Conservation (phyloP, 176 grass and related monocot genomes). For the Rhynchospora tenuis region DNA sequence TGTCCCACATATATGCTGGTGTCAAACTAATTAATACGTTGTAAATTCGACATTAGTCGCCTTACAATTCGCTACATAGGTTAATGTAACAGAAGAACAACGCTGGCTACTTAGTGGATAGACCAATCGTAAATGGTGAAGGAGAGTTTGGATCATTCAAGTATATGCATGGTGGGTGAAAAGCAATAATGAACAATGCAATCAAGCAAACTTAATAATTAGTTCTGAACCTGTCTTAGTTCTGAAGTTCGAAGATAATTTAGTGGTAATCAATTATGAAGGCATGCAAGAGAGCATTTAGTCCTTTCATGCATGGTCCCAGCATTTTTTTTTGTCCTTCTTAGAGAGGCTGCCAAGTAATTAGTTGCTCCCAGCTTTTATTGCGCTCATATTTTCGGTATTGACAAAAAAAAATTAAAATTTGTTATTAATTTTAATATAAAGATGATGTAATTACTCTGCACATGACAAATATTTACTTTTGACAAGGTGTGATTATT, state of each 20-base stretch:
- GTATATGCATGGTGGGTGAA: not conserved
- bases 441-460: too few species aligned
- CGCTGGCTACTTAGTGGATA: not conserved
- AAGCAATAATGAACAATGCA: constrained; percentile 2
- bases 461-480: too few species aligned
- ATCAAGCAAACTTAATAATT: not conserved
- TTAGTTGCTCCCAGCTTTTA: too few species aligned
- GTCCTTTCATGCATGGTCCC: too few species aligned
- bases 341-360: too few species aligned
- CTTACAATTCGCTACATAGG: not conserved
- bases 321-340: too few species aligned
- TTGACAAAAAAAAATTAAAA: too few species aligned
- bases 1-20: not conserved
- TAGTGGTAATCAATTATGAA: not conserved
- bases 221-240: not conserved
- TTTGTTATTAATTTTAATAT: too few species aligned
- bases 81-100: not conserved
- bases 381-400: too few species aligned
- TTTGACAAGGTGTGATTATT: too few species aligned
- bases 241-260: not conserved
- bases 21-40: not conserved
- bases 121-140: not conserved
- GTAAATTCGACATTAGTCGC: not conserved
- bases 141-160: constrained; percentile 7
- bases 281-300: too few species aligned